Base-by-base conservation (phyloP, 129 eudicot genomes). In the Dittrichia graveolens region DNA sequence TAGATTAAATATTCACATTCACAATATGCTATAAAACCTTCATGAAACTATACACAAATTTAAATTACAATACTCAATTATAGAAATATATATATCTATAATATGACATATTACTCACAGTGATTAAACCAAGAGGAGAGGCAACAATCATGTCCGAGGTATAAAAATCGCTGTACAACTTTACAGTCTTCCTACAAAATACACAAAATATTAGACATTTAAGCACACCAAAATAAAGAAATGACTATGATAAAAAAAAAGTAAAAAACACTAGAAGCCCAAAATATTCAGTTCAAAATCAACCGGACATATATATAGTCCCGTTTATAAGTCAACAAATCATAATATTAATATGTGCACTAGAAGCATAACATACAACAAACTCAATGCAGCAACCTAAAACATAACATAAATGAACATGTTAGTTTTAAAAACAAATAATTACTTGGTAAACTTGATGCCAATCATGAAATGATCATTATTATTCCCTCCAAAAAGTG, bases 141-240 rank as follows among this genome's bases (percentile, higher is more conserved):
- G 97, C 96, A 73, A 95, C 83, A 61, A 95, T 90, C 44, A 90
- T 65, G 85, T 94, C 99, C 16, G 99, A 94, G 5, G 93, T 75
- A 78, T 94, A 88, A 79, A 90, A 90, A 76, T 94, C 97, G 69
- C 89, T 83, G 71, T 83, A 93, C 86, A 95, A 69, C 75, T 79
- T 84, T 79, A 88, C 71, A 61, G 83, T 83, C 78, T 84, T 82
- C 94, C 99, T 95, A 80, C 58, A 79, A 76, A 71, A 46, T 34
- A 67, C 38, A 70, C 53, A 72, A 43, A 46, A 10, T 57, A 8
- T 19, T 14, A 60, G 47, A 40, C 52, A 61, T 41, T 52, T 5
- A 14, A 45, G 38, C 39, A 44, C 57, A 14, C 50, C 16, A 5
- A 34, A 53, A 50, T 13, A 53, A 16, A 34, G 35, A 74, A 61